phyloP scores from a whole-genome alignment of 1,139 yeast genomes.

The Spathaspora sp. region DNA sequence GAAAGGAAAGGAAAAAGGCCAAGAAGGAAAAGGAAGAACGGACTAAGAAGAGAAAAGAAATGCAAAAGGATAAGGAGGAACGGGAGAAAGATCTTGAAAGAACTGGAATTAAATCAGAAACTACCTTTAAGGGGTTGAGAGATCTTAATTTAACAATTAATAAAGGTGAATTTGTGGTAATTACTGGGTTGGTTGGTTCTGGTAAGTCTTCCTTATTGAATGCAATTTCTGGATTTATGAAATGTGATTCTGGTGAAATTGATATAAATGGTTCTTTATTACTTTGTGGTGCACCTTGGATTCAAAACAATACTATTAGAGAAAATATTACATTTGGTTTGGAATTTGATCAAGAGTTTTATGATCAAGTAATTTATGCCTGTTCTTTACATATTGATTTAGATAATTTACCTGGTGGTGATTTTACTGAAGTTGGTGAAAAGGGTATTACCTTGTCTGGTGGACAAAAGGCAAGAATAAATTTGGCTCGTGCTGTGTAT shows the following conservation, averaged over 20 bases:
- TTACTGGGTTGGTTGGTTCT: conserved; percentile 72
- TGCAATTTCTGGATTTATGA: conserved; percentile 65
- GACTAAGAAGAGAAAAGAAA: conserved; percentile 10
- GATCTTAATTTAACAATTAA: conserved; percentile 19
- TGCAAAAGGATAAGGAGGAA: conserved; percentile 10
- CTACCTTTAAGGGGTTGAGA: conserved; percentile 15
- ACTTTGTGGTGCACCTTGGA: conserved; percentile 70
- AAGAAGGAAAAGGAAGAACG: conserved; percentile 11
- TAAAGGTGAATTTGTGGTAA: conserved; percentile 60
- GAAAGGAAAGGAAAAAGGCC: conserved; percentile 10
- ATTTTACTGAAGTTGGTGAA: conserved; percentile 85
- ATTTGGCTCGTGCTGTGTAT: conserved; percentile 83
- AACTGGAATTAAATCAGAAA: background rate
- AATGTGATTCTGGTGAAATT: conserved; percentile 47
- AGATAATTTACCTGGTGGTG: conserved; percentile 75
- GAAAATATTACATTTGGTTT: conserved; percentile 76
- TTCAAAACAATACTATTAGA: conserved; percentile 76
- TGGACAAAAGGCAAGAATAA: conserved; percentile 88
- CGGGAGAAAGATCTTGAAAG: conserved; percentile 8
- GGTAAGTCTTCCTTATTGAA: conserved; percentile 67
- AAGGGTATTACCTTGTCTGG: conserved; percentile 91
- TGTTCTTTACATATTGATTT: conserved; percentile 73
- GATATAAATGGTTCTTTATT: conserved; percentile 43
- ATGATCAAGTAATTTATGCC: conserved; percentile 55
- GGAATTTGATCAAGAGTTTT: conserved; percentile 52